phyloP scores from a whole-genome alignment of 176 grass and related monocot species.

The Oryza australiensis region DNA sequence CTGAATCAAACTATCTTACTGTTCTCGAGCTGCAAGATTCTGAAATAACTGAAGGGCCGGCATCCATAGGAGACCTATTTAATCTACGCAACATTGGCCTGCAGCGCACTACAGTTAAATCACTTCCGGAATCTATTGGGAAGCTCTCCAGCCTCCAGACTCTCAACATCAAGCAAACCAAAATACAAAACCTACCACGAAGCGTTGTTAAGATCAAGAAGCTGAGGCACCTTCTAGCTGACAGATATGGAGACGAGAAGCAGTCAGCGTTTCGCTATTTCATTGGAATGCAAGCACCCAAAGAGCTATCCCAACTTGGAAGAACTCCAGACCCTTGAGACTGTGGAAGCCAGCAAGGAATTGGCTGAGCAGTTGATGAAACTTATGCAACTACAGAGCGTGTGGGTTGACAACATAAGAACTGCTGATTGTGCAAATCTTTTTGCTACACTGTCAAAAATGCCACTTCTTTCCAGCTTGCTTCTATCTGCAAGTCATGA shows the following conservation, averaged over 20 bases:
- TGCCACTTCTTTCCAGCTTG: not conserved
- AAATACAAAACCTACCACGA: not conserved
- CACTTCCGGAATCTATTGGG: not conserved
- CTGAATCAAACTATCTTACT: not conserved
- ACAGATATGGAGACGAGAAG: not conserved
- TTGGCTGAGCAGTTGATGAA: not conserved
- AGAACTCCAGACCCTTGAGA: not conserved
- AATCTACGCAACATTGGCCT: not conserved
- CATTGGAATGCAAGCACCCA: not conserved
- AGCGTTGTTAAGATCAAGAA: not conserved
- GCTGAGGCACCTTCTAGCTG: not conserved
- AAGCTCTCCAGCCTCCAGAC: not conserved
- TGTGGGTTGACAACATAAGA: not conserved
- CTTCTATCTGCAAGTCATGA: slow-evolving; percentile 1
- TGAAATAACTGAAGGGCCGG: not conserved
- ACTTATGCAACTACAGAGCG: not conserved
- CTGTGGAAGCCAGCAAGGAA: not conserved
- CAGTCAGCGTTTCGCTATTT: not conserved
- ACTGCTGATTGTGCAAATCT: not conserved
- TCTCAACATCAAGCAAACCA: not conserved
- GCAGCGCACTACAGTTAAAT: not conserved
- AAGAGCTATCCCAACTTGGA: not conserved
- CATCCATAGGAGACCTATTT: not conserved
- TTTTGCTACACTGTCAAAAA: not conserved
- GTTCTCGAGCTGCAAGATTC: not conserved